phyloP scores from a whole-genome alignment of 2,329 filamentous ascomycete species.

The Aspergillus tamarii region DNA sequence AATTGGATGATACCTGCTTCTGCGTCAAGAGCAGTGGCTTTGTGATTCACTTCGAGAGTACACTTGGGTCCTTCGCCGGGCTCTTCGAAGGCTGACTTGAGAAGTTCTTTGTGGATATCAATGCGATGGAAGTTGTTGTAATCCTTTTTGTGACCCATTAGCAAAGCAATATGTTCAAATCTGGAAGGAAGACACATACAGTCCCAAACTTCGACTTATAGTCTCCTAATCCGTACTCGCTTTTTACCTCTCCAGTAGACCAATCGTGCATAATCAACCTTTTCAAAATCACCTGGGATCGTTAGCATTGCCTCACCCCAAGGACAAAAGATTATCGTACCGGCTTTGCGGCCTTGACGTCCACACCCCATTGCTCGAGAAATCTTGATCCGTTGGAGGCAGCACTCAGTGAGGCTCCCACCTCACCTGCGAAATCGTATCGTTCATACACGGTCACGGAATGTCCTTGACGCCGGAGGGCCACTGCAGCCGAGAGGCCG shows the following conservation, averaged over 20 bases:
- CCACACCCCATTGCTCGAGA: slow-evolving; percentile 27
- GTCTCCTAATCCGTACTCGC: slow-evolving; percentile 31
- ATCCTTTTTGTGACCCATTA: slow-evolving; percentile 14
- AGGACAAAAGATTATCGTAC: neutral
- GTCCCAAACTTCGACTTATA: slow-evolving; percentile 25
- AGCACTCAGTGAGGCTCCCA: slow-evolving; percentile 26
- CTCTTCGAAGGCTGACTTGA: slow-evolving; percentile 27
- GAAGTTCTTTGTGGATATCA: slow-evolving; percentile 30
- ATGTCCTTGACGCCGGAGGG: slow-evolving; percentile 19
- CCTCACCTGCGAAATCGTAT: slow-evolving; percentile 27
- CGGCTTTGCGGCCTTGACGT: slow-evolving; percentile 18
- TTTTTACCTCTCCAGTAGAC: slow-evolving; percentile 28
- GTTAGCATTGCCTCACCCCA: neutral
- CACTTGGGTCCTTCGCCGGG: slow-evolving; percentile 23
- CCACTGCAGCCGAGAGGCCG: slow-evolving; percentile 9
- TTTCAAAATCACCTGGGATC: slow-evolving; percentile 30
- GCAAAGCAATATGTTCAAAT: neutral
- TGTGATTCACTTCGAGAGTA: slow-evolving; percentile 26
- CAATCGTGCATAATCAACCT: slow-evolving; percentile 35
- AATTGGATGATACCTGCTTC: slow-evolving; percentile 26
- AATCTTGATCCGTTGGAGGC: slow-evolving; percentile 27
- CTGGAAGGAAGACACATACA: neutral
- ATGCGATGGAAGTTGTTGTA: slow-evolving; percentile 34
- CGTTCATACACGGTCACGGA: slow-evolving; percentile 27
- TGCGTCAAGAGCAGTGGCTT: slow-evolving; percentile 19